phyloP scores from a whole-genome alignment of 2,329 filamentous ascomycete genomes.

The Monilinia fructicola region DNA sequence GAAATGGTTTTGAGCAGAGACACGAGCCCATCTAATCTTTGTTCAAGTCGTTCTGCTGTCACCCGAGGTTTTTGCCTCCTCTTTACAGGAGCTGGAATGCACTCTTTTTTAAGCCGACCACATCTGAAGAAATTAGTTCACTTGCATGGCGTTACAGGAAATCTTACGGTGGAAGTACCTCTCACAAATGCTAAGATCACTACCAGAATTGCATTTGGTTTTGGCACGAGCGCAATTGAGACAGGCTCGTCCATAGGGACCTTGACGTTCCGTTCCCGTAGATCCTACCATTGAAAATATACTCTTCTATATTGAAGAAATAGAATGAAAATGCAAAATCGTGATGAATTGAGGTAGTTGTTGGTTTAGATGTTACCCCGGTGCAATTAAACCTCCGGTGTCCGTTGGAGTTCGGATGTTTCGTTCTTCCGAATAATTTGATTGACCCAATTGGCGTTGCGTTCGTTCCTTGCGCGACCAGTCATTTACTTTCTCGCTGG shows the following conservation, averaged over 20 bases:
- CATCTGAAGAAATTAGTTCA: constrained; percentile 22
- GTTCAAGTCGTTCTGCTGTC: constrained; percentile 27
- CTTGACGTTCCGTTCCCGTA: constrained; percentile 15
- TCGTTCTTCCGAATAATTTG: background rate
- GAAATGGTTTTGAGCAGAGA: constrained; percentile 15
- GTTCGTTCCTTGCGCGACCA: too few species aligned
- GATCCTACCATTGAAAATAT: background rate
- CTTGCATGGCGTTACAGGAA: too few species aligned
- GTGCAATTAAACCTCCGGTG: background rate
- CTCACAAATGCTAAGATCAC: constrained; percentile 15
- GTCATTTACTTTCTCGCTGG: too few species aligned
- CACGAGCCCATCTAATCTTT: constrained; percentile 29
- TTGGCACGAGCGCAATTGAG: constrained; percentile 18
- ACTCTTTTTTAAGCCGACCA: constrained; percentile 26
- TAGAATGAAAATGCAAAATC: background rate
- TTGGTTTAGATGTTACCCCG: background rate
- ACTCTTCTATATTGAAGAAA: background rate
- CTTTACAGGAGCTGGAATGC: constrained; percentile 23
- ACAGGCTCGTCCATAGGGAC: constrained; percentile 17
- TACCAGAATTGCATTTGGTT: constrained; percentile 16
- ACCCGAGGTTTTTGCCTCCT: constrained; percentile 21
- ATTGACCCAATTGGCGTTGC: background rate
- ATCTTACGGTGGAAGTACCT: background rate
- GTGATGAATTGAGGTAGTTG: background rate
- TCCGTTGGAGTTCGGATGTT: constrained; percentile 4